Evolutionary conservation across 2,329 filamentous ascomycete species (phyloP).

Genomic region (Ascocoryne sarcoides): DNA sequence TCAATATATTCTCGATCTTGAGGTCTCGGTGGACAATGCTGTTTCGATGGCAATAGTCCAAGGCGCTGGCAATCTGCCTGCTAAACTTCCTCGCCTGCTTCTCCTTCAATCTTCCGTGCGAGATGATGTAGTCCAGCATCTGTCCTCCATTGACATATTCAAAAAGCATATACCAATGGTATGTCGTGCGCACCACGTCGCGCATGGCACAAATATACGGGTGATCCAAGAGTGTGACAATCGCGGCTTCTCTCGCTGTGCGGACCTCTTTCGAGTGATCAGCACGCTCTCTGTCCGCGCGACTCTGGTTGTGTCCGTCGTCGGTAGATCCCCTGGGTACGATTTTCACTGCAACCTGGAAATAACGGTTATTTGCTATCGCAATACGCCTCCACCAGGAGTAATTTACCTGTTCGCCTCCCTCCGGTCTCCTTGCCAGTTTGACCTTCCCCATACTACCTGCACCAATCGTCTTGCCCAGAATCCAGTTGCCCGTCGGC

Average conservation of each 20-base stretch:
- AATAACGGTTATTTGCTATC: slow-evolving; percentile 12
- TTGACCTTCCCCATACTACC: slow-evolving; percentile 99
- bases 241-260: slow-evolving; percentile 89
- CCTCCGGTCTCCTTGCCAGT: slow-evolving; percentile 81
- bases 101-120: slow-evolving; percentile 92
- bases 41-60: slow-evolving; percentile 97
- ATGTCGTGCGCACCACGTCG: slow-evolving; percentile 90
- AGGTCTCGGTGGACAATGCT: slow-evolving; percentile 96
- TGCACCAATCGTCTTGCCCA: slow-evolving; percentile 94
- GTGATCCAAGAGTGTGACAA: slow-evolving; percentile 87
- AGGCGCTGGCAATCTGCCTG: slow-evolving; percentile 88
- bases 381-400: background rate
- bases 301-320: slow-evolving; percentile 51
- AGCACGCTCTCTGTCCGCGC: slow-evolving; percentile 72
- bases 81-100: slow-evolving; percentile 98
- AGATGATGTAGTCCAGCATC: slow-evolving; percentile 99
- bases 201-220: slow-evolving; percentile 94
- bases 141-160: slow-evolving; percentile 98
- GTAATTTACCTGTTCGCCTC: slow-evolving; percentile 68
- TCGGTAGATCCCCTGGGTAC: slow-evolving; percentile 85
- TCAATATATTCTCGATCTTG: slow-evolving; percentile 98
- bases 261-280: slow-evolving; percentile 96
- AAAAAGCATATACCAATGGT: slow-evolving; percentile 99
- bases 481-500: slow-evolving; percentile 82
- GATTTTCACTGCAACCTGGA: slow-evolving; percentile 90